Evolutionary conservation across 768 basidiomycete genomes (phyloP), one percentile per base, ranked within the genome.

Genomic region (Phanerochaete carnosa): DNA sequence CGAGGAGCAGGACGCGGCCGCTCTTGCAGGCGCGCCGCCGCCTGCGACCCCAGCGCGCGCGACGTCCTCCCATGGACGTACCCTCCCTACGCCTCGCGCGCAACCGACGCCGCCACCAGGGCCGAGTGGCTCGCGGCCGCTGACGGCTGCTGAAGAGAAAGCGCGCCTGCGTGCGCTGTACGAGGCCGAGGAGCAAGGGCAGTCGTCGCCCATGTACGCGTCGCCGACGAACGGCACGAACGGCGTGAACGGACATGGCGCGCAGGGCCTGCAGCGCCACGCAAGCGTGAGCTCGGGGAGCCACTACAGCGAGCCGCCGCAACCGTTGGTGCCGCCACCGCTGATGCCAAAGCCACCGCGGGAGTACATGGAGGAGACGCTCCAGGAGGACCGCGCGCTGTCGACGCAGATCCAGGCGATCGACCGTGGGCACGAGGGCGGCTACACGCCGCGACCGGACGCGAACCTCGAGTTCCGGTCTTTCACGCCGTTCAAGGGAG

Each of bases 81-180:
- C 72, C 4, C 65, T 68, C 2, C 73, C 72, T 16, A 65, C 66
- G 3, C 70, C 71, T 1, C 67, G 70, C 19, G 68, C 70, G 16
- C 72, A 73, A 11, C 74, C 73, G 6, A 72, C 74, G 22, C 66
- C 69, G 1, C 70, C 69, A 25, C 65, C 55, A 13, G 45, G 56
- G 12, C 58, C 37, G 2, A 64, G 67, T 37, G 66, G 71, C 7
- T 63, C 62, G 26, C 70, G 65, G 22, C 73, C 75, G 22, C 72
- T 92, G 55, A 86, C 87, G 1, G 91, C 92, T 2, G 85, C 84
- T 0, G 90, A 93, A 66, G 92, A 94, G 73, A 93, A 94, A 75
- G 89, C 88, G 23, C 70, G 83, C 59, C 70, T 93, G 12, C 78
- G 75, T 37, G 87, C 88, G 4, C 81, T 79, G 69, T 90, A 83